Base-by-base conservation (phyloP, 179 eudicot species). In the Patellifolia procumbens region DNA sequence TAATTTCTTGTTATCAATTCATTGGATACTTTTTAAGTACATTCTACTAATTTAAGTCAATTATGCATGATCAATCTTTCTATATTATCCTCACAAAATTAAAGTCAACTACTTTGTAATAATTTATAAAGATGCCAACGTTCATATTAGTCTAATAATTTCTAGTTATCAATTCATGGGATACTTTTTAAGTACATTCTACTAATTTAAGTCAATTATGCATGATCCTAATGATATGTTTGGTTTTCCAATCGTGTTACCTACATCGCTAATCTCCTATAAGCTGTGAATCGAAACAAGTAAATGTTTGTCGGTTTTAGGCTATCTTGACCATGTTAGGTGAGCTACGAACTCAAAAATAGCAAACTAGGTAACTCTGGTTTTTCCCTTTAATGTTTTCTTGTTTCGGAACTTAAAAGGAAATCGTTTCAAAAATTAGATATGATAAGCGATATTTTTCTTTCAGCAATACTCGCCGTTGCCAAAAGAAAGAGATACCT, bases 51-150 rank as follows among this genome's bases (percentile, higher is more conserved):
- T 53, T 28, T 2, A 19, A 69, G 43, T 31, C 43, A 26, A 60
- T 8, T 26, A n/a, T n/a, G n/a, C n/a, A n/a, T n/a, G n/a, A 68
- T 28, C 32, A 42, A 74, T 68, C 74, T 79, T 46, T 34, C 20
- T 55, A 22, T 73, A 10, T 9, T 74, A 46, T 56, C 73, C 48
- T 58, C 74, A 73, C 3, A 59, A 6, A 4, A 24, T 12, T 64
- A 24, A 73, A 32, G 45, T 59, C 70, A 79, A 43, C 24, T 58
- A 55, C 29, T n/a, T n/a, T n/a, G 39, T 7, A 56, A 43, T 68
- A 31, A 42, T 58, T 43, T 26, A 1, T 7, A 15, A 71, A 60
- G 76, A 73, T 73, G 55, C 53, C 70, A 70, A 79, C 52, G 24
- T 56, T 66, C 39, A 32, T 12, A 46, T 39, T 17, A 13, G 48